Base-by-base conservation (phyloP, 2,329 filamentous ascomycete species). In the Diaporthe helianthi region DNA sequence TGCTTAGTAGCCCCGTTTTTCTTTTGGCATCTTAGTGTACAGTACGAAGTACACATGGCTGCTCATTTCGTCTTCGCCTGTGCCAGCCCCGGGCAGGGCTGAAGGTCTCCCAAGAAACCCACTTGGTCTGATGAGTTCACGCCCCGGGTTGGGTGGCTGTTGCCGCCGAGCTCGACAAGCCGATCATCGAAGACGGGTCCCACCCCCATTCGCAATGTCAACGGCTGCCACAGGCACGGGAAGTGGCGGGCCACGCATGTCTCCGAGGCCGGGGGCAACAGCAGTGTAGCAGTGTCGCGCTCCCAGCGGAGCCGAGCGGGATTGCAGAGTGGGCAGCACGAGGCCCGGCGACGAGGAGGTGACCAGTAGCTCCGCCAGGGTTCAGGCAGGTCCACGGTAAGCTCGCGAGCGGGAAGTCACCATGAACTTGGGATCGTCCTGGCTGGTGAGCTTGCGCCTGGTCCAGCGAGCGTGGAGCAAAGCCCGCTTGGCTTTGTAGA, bases 1-100 rank as follows among this genome's bases (percentile, higher is more conserved):
- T 63, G 58, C 58, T 47, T 19, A 31, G 29, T 17, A 49, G 58
- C 58, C 58, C 58, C 58, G 44, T 49, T 63, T 63, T 63, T 61
- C 58, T 61, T 61, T 63, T 63, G 58, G 58, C 58, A 41, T 63
- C 58, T 53, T 31, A n/a, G n/a, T n/a, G n/a, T n/a, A n/a, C n/a
- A n/a, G n/a, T n/a, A n/a, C n/a, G n/a, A n/a, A n/a, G n/a, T n/a
- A 44, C 58, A 41, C 58, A 41, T 44, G 58, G 29, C 29, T 19
- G 19, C 58, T 63, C 58, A 63, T 63, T 44, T 63, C 58, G 58
- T 63, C 58, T 63, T 44, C 58, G 58, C 58, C 26, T 49, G 44
- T 63, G 58, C 44, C 36, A 49, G 58, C 47, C 58, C 58, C 63
- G 36, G 47, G 55, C 58, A 51, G 55, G 52, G 38, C 46, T 22